phyloP scores from a whole-genome alignment of 1,284 basidiomycete genomes.

The Austropuccinia psidii region DNA sequence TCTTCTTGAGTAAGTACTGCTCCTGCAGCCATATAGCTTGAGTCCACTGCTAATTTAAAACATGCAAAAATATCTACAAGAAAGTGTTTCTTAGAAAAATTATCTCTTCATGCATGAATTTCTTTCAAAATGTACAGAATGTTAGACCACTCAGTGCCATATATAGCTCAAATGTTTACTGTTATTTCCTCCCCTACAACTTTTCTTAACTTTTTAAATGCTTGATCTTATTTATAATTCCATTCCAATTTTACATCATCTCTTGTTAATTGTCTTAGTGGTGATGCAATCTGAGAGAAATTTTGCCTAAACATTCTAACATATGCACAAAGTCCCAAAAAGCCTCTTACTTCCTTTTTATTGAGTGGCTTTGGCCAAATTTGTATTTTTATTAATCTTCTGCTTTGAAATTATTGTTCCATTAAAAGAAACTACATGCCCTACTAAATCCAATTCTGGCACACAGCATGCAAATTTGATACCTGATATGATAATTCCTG shows the following conservation, averaged over 20 bases:
- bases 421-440: too few relatives aligned
- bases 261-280: not conserved
- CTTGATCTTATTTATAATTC: not conserved
- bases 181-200: not conserved
- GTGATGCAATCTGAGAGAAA: not conserved
- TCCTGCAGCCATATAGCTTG: not conserved
- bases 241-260: not conserved
- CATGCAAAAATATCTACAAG: too few relatives aligned
- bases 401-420: too few relatives aligned
- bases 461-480: too few relatives aligned
- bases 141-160: too few relatives aligned
- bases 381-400: not conserved
- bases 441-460: too few relatives aligned
- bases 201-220: not conserved
- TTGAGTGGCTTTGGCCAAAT: not conserved
- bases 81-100: too few relatives aligned
- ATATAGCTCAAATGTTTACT: not conserved
- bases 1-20: not conserved
- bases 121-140: too few relatives aligned
- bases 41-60: not conserved
- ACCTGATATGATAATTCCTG: too few relatives aligned
- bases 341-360: not conserved
- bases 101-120: too few relatives aligned
- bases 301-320: not conserved
- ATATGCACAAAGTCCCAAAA: not conserved